Evolutionary conservation across 768 basidiomycete species (phyloP), one percentile per base, ranked within the genome.

Genomic region (Trametes meyenii): DNA sequence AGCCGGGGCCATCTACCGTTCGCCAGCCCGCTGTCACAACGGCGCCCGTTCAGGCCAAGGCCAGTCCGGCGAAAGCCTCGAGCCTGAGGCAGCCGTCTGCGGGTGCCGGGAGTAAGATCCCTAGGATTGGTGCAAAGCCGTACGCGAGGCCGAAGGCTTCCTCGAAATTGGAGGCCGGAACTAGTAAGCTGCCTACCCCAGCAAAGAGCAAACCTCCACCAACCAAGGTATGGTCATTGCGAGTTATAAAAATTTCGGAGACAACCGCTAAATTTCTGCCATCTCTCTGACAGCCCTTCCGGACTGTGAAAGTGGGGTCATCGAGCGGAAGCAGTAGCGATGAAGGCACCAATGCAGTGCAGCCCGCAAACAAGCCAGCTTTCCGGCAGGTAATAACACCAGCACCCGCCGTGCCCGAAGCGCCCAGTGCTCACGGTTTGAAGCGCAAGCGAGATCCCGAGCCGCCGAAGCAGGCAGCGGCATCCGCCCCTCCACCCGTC

Each of bases 51-150:
- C 12, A 55, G 35, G 19, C 49, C 5, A 59, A 26, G 16, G 23
- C 55, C 14, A 52, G 59, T 44, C 63, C 63, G 5, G 56, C 46
- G 5, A 68, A 60, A 43, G 58, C 40, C 23, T 72, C 71, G 5
- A 63, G 44, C 14, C 35, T 73, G 26, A 65, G 72, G 26, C 72
- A 71, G 33, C 73, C 74, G 0, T 69, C 73, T 19, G 63, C 69
- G 14, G 61, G 66, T n/a, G 59, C 62, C 16, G 67, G 67, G 14
- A 76, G 75, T 55, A 71, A 66, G 58, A 76, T 76, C n/a, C 75
- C 75, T 4, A 56, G 75, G 13, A 72, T 74, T 26, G 74, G 74
- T 21, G 61, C 64, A 17, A 76, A 76, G 59, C 73, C 74, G 1
- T 75, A 76, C 49, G 66, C 70, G 3, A 62, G 69, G 35, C 70